Evolutionary conservation across 352 stramenopile species (phyloP).

Genomic region (Achlya hypogyna): DNA sequence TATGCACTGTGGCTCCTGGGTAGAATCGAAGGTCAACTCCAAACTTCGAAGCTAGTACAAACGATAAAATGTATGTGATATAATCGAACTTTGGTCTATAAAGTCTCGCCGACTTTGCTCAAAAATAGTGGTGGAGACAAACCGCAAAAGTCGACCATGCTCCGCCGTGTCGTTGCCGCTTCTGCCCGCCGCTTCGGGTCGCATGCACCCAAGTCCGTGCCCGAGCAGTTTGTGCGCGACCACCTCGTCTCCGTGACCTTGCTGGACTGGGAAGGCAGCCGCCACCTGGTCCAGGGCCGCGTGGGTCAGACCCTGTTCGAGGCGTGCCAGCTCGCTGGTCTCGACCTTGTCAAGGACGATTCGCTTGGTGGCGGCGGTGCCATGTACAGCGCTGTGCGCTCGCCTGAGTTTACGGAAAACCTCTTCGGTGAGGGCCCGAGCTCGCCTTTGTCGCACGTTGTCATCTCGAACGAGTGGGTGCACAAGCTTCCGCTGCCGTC

Average conservation of each 20-base stretch:
- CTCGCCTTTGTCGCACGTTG: slow-evolving; percentile 79
- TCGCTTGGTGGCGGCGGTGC: slow-evolving; percentile 66
- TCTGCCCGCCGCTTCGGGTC: slow-evolving; percentile 10
- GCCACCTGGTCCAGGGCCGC: slow-evolving; percentile 72
- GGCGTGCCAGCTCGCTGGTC: slow-evolving; percentile 70
- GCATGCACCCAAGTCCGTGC: slow-evolving; percentile 18
- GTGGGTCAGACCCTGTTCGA: slow-evolving; percentile 74
- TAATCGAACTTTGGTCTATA: neutral
- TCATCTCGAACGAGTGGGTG: slow-evolving; percentile 84
- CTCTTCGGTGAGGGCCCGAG: slow-evolving; percentile 79
- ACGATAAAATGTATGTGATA: neutral
- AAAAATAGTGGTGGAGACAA: slow-evolving; percentile 12
- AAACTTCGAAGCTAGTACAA: neutral
- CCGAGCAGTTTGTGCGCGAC: slow-evolving; percentile 18
- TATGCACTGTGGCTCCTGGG: too few species aligned
- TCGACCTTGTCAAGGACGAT: slow-evolving; percentile 77
- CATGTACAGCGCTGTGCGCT: slow-evolving; percentile 43
- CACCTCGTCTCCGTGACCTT: slow-evolving; percentile 41
- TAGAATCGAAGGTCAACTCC: neutral
- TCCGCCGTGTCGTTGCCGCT: slow-evolving; percentile 2
- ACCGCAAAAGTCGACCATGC: neutral
- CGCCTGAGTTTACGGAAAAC: slow-evolving; percentile 79
- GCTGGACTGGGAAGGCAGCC: slow-evolving; percentile 81
- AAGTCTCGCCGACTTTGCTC: neutral
- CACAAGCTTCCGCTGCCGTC: slow-evolving; percentile 61